Evolutionary conservation across 2,329 filamentous ascomycete species (phyloP).

Genomic region (Hypoxylon sp.): DNA sequence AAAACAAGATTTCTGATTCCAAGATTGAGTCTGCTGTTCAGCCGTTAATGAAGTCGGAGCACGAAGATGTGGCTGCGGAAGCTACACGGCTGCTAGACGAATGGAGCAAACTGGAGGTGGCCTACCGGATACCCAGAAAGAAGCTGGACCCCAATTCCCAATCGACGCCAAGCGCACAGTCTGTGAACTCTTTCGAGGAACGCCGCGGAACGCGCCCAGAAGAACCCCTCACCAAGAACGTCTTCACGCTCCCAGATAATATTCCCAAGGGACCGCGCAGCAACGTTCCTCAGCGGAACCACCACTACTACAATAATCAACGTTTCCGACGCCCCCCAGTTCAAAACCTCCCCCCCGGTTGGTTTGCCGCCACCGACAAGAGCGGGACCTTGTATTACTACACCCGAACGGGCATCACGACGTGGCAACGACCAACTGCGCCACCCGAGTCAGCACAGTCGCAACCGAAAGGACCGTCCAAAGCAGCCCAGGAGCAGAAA

Average conservation of each 20-base stretch:
- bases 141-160: conserved; percentile 79
- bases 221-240: conserved; percentile 55
- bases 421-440: conserved; percentile 82
- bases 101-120: conserved; percentile 91
- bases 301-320: conserved; percentile 64
- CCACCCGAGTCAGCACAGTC: conserved; percentile 69
- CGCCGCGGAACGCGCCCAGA: conserved; percentile 71
- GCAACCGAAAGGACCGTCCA: conserved; percentile 74
- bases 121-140: conserved; percentile 91
- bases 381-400: conserved; percentile 88
- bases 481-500: conserved; percentile 73
- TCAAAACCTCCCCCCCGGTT: conserved; percentile 77
- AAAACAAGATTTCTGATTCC: conserved; percentile 97
- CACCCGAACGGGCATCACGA: conserved; percentile 79
- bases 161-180: conserved; percentile 53
- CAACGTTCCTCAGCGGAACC: conserved; percentile 68
- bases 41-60: conserved; percentile 73
- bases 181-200: conserved; percentile 70
- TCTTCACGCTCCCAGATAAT: conserved; percentile 61
- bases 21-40: conserved; percentile 90
- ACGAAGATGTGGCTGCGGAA: conserved; percentile 80
- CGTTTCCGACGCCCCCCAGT: conserved; percentile 68
- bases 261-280: conserved; percentile 71
- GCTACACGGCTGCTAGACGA: conserved; percentile 79
- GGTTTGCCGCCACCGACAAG: conserved; percentile 81